Evolutionary conservation across 306 rosid species (phyloP).

Genomic region (Vigna radiata): DNA sequence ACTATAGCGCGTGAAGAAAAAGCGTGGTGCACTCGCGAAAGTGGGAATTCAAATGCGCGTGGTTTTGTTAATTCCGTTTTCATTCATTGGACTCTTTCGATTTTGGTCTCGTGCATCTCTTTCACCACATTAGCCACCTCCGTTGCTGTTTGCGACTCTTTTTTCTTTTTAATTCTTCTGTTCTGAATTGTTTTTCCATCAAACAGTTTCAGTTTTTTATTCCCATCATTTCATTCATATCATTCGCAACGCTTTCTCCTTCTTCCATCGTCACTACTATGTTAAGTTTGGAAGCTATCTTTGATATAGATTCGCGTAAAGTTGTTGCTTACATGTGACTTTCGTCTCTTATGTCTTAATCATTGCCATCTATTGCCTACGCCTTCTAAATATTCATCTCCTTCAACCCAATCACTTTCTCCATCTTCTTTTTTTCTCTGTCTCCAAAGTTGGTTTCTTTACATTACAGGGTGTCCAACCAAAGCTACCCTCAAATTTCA

Average conservation of each 20-base stretch:
- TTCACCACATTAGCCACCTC: constrained; percentile 26
- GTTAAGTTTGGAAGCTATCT: background rate
- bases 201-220: background rate
- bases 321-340: constrained; percentile 50
- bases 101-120: constrained; percentile 24
- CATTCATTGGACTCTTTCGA: constrained; percentile 27
- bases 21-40: constrained; percentile 38
- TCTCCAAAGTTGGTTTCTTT: constrained; percentile 38
- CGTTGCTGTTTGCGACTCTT: constrained; percentile 41
- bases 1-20: constrained; percentile 11
- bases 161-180: background rate
- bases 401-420: constrained; percentile 10
- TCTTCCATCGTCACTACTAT: constrained; percentile 48
- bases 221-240: background rate
- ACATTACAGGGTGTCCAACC: constrained; percentile 52
- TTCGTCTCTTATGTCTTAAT: constrained; percentile 41
- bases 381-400: constrained; percentile 35
- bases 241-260: background rate
- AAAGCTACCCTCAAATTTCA: constrained; percentile 49
- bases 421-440: background rate
- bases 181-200: too few relatives aligned
- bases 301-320: constrained; percentile 49
- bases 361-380: constrained; percentile 13
- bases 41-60: constrained; percentile 53
- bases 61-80: constrained; percentile 56